Base-by-base conservation (phyloP, 371 early-diverging fungal genomes). In the Lichtheimia ornata region DNA sequence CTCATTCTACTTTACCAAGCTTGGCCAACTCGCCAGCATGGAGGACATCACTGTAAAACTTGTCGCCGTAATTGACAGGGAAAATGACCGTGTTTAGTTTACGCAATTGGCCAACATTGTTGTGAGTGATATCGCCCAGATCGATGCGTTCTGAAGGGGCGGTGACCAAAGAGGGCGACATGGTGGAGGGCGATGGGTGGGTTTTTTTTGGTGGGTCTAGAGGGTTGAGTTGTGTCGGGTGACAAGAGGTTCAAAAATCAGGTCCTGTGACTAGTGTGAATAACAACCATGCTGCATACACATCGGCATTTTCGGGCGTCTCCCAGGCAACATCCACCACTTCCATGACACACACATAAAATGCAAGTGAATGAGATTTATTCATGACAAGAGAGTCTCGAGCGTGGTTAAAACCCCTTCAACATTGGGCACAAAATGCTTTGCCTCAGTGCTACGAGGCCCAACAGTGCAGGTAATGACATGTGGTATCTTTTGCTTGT, bases 31-130 rank as follows among this genome's bases (percentile, higher is more conserved):
- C 87, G 35, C 84, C 90, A 4, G 79, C 83, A 53, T 83, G 80
- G 27, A 91, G 66, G 15, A 94, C 87, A 14, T 89, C 84, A 58
- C 77, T 77, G 73, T 95, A 98, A 71, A 95, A 97, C 51, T 83
- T 64, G 41, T 87, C 85, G 42, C 86, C 80, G 75, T 97, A 98
- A 24, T 72, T 62, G 17, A 98, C 91, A 18, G 98, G 98, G 63
- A 97, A 95, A 42, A 97, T 76, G 9, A 84, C 84, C 2, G 79
- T 61, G 73, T 97, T 94, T 53, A 98, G 83, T 44, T 75, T 78
- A 60, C 87, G 87, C 50, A 97, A 80, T 59, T 87, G 83, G 4
- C 82, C 82, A 54, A 95, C 65, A 58, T 87, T 93, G 66, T 88
- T 83, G 14, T 71, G 74, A 2, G 89, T 93, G 27, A 92, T 67